Evolutionary conservation across 2,329 filamentous ascomycete genomes (phyloP).

Genomic region (Pseudogymnoascus sp.): DNA sequence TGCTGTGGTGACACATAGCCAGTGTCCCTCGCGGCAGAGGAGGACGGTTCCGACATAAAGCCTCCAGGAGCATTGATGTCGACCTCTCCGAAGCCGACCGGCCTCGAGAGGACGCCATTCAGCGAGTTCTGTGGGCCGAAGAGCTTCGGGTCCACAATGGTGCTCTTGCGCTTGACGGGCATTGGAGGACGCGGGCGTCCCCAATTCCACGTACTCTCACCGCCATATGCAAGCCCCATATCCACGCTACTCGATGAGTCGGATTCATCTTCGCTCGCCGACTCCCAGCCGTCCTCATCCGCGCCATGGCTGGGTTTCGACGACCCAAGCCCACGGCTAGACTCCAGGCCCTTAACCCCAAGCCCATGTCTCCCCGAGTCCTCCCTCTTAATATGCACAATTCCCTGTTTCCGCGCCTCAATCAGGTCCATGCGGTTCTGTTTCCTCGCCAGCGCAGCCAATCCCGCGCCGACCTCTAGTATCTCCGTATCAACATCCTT

Average conservation of each 20-base stretch:
- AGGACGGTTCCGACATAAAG: background rate
- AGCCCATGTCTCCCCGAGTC: background rate
- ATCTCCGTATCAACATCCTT: slow-evolving; percentile 34
- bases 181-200: slow-evolving; percentile 27
- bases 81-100: slow-evolving; percentile 45
- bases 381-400: background rate
- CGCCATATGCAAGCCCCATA: slow-evolving; percentile 54
- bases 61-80: slow-evolving; percentile 19
- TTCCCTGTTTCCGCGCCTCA: slow-evolving; percentile 20
- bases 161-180: slow-evolving; percentile 33
- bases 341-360: slow-evolving; percentile 9
- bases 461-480: slow-evolving; percentile 37
- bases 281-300: slow-evolving; percentile 50
- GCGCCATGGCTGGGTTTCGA: slow-evolving; percentile 25
- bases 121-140: slow-evolving; percentile 56
- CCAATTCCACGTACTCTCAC: slow-evolving; percentile 34
- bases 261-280: slow-evolving; percentile 45
- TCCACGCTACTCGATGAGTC: slow-evolving; percentile 42
- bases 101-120: slow-evolving; percentile 44
- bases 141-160: slow-evolving; percentile 47
- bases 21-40: background rate
- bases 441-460: slow-evolving; percentile 36
- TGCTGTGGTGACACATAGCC: background rate
- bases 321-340: slow-evolving; percentile 21
- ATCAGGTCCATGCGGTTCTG: slow-evolving; percentile 29